A percentile compares a stretch with the other conserved stretches of the same genome.
phyloP scores from a whole-genome alignment of 1,284 basidiomycete genomes.

The Naganishia sp. region DNA sequence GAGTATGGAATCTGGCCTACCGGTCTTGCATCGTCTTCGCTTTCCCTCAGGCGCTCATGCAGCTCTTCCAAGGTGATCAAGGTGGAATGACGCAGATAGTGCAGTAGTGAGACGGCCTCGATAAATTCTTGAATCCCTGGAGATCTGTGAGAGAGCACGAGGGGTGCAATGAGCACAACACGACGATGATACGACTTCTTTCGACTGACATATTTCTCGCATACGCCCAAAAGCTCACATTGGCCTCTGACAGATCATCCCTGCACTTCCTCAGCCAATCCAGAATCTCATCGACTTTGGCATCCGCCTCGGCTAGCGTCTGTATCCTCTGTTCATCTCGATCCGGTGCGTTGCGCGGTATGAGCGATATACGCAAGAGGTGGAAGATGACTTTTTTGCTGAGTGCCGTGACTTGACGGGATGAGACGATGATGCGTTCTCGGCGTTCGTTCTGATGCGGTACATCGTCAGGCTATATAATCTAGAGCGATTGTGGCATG shows the following conservation, averaged over 20 bases:
- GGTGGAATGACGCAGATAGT: conserved; percentile 74
- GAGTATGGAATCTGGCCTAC: conserved; percentile 1
- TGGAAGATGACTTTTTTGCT: conserved; percentile 95
- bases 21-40: conserved; percentile 54
- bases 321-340: conserved; percentile 57
- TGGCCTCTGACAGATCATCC: conserved; percentile 59
- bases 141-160: conserved; percentile 40
- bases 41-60: conserved; percentile 64
- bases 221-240: conserved; percentile 70
- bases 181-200: too few species aligned
- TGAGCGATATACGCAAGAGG: conserved; percentile 67
- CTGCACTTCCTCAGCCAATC: conserved; percentile 65
- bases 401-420: conserved; percentile 82
- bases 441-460: conserved; percentile 49
- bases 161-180: too few species aligned
- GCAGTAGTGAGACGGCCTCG: conserved; percentile 84
- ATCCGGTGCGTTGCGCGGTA: conserved; percentile 41
- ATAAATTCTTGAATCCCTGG: conserved; percentile 83
- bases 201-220: conserved; percentile 68
- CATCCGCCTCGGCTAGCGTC: conserved; percentile 59
- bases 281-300: conserved; percentile 72
- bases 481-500: neutral
- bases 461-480: neutral
- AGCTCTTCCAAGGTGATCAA: conserved; percentile 72
- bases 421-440: conserved; percentile 54